Base-by-base conservation (phyloP, 169 alveolate species). In the Plasmodium vivax region DNA sequence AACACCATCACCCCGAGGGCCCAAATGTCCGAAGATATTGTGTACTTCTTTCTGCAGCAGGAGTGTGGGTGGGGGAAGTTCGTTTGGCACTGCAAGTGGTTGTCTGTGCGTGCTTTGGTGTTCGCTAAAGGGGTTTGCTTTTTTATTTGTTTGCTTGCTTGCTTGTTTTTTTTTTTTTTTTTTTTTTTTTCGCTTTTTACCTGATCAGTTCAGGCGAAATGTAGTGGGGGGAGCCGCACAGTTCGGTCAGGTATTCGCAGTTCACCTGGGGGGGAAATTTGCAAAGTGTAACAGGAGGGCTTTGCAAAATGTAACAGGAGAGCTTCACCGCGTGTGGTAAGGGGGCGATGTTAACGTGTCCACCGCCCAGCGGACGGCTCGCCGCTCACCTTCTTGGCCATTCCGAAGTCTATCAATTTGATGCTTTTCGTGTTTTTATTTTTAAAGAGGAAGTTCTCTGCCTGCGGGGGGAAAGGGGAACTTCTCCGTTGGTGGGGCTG, bases 191-290 rank as follows among this genome's bases (percentile, higher is more conserved):
- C 16, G 2, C 38, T 82, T 82, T 56, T 36, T 82, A 93, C 97
- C 95, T 92, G 80, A 95, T 92, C 47, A 96, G 92, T 82, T 96
- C 97, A 62, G 97, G 97, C 38, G 97, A 93, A 36, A 96, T 84
- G 84, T 96, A 96, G 82, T 96, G 97, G 19, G 97, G 97, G 5
- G 96, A 92, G 14, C 97, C 97, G 80, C 97, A 96, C 75, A 96
- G 85, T 47, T 96, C 96, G 27, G 96, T 91, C 8, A 96, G 93
- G 75, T 94, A 95, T 30, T 85, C 92, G 36, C 91, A 74, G 77
- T 75, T 68, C 80, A 72, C 80, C 96, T 94, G 83, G 71, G 12
- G 30, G 75, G 36, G 14, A 62, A 62, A 62, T 6, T 19, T 19
- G 34, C 27, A 62, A n/a, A n/a, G n/a, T n/a, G n/a, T n/a, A n/a